Base-by-base conservation (phyloP, 768 basidiomycete genomes). In the Boletellus sp. region DNA sequence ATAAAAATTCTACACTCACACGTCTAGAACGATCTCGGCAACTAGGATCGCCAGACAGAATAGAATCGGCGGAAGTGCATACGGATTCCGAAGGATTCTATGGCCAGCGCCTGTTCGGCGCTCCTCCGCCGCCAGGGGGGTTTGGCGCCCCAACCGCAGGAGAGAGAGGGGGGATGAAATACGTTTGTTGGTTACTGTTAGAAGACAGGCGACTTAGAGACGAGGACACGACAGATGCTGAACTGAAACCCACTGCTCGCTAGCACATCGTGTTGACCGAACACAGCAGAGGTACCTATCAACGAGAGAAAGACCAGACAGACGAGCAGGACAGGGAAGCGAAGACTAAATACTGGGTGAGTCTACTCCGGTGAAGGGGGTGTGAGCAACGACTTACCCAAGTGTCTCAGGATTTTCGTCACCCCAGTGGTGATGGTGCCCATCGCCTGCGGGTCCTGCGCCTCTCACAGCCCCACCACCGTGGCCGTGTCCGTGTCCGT, bases 11-110 rank as follows among this genome's bases (percentile, higher is more conserved):
- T n/a, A 15, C 7, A 72, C 85, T 62, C 63, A 90, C 82, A 74
- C 56, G 34, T 86, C 79, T 16, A 88, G 64, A 41, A 78, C 58
- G 16, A 78, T 51, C 4, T 78, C 78, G 17, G 82, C 76, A 4
- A 72, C 58, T 6, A 89, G 66, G 34, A 92, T 78, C 1, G 73
- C 72, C 0, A 75, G 9, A 38, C 80, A 78, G 54, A 85, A 83
- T 26, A 74, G 55, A 9, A 90, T 65, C 0, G 90, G 86, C 4
- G 81, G 79, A 5, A 82, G 62, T 15, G 79, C 75, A 70, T 86
- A 95, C 0, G 91, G 91, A 56, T 94, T 95, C 12, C 80, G 77
- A 7, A 90, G 61, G 13, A 82, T 64, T 43, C 67, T 62, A 0
- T 51, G 55, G 23, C n/a, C n/a, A n/a, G 56, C 39, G 36, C 55